Base-by-base conservation (phyloP, 257 asterid genomes). In the Jaltomata sinuosa region DNA sequence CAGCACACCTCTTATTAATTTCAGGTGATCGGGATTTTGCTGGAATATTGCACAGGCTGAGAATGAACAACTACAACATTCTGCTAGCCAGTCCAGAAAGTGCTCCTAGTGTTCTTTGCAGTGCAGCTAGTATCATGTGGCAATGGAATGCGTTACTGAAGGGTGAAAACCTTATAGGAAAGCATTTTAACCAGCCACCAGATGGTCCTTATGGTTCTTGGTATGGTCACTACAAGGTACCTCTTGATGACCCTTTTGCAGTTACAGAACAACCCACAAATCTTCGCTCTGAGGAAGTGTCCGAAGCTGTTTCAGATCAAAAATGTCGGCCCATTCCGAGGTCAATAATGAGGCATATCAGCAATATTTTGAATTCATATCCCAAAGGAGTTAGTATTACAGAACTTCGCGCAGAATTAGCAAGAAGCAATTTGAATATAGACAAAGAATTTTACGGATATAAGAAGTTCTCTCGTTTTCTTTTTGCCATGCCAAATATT, bases 91-190 rank as follows among this genome's bases (percentile, higher is more conserved):
- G 95, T 88, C 89, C 89, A 1, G 96, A 90, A 52, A 77, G 76
- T 49, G 92, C 93, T 49, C 93, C 99, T 4, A 85, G 89, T 80
- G 97, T 93, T 36, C 91, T 96, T 21, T 91, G 94, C 90, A 90
- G 97, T 91, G 96, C 99, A 59, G 98, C 99, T 65, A 94, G 97
- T 87, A 88, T 94, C 78, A 93, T 94, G 98, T 96, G 99, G 99
- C 96, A 88, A 22, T 96, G 99, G 99, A 90, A 90, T 81, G 85
- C 94, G 21, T 87, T 96, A 90, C 90, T 93, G 45, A 92, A 86
- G 81, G 99, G 98, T 68, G 98, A 93, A 87, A 85, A 91, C 55
- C 94, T 94, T 45, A 27, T 86, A 0, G 99, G 98, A 68, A 96
- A 90, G 89, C 92, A 92, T 83, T 94, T 92, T 89, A 96, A 96